Evolutionary conservation across 495 filamentous ascomycete species (phyloP).

Genomic region (Friedmanniomyces endolithicus): DNA sequence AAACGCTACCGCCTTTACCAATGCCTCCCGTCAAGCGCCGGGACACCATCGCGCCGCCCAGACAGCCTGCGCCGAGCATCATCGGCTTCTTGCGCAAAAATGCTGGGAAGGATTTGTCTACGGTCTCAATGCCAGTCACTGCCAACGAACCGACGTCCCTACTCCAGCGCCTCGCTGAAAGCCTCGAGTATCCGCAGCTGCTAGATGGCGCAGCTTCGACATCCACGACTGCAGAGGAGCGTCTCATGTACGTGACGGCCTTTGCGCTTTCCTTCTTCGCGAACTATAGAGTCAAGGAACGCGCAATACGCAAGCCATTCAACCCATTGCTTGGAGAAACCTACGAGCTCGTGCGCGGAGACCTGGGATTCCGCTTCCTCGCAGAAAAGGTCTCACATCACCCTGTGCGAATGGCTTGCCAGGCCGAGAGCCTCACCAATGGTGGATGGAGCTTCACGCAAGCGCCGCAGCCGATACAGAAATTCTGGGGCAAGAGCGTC

Average conservation of each 20-base stretch:
- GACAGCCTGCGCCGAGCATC: slow-evolving; percentile 69
- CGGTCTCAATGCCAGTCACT: slow-evolving; percentile 92
- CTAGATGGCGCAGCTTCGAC: slow-evolving; percentile 58
- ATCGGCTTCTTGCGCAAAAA: slow-evolving; percentile 94
- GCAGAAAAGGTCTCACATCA: slow-evolving; percentile 90
- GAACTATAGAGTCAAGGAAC: slow-evolving; percentile 66
- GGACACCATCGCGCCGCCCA: slow-evolving; percentile 55
- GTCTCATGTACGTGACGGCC: slow-evolving; percentile 71
- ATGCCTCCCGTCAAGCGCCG: slow-evolving; percentile 55
- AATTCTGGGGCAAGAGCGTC: slow-evolving; percentile 96
- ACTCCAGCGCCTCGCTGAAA: slow-evolving; percentile 76
- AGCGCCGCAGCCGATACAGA: slow-evolving; percentile 76
- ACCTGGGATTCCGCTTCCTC: slow-evolving; percentile 76
- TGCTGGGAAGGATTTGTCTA: slow-evolving; percentile 91
- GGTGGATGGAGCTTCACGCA: slow-evolving; percentile 68
- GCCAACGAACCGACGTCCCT: slow-evolving; percentile 87
- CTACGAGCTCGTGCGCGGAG: slow-evolving; percentile 81
- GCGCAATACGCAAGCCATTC: slow-evolving; percentile 92
- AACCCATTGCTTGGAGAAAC: slow-evolving; percentile 97
- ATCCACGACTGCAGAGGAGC: slow-evolving; percentile 44
- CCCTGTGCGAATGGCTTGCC: slow-evolving; percentile 82
- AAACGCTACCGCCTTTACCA: slow-evolving; percentile 67
- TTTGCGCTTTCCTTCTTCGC: slow-evolving; percentile 82
- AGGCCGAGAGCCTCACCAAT: slow-evolving; percentile 59
- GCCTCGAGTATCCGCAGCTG: slow-evolving; percentile 76